Base-by-base conservation (phyloP, 2,329 filamentous ascomycete species). In the Pezicula neosporulosa region DNA sequence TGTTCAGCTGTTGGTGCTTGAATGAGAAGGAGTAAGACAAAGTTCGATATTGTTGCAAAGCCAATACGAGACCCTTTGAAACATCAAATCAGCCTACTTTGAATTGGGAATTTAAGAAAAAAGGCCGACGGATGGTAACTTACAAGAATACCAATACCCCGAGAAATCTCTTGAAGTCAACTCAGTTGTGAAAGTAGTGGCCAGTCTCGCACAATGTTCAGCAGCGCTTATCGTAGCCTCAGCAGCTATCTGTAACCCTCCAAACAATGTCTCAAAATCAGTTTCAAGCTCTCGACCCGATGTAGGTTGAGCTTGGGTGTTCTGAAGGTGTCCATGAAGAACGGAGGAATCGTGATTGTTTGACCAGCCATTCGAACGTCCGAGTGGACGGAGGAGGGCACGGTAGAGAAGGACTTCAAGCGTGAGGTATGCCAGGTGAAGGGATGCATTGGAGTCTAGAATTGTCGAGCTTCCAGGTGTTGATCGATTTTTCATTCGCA, bases 381-480 rank as follows among this genome's bases (percentile, higher is more conserved):
- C 64, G 57, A 66, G 60, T 1, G 63, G 63, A 13, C 63, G 64
- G 15, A 70, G 56, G 43, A 70, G 60, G 0, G 67, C 67, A 24
- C 67, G 67, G 50, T 68, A 69, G 2, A 68, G 59, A 36, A 63
- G 67, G 4, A 70, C 53, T n/a, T 66, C 66, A 2, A 68, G 59
- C n/a, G 65, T 58, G n/a, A 69, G 53, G 44, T 68, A 70, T 36
- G 65, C 63, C 41, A 70, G 66, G 35, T 68, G 67, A 6, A 69
- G 61, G 4, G 60, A 63, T 27, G 1, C 59, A 59, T 7, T 56
- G 56, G 9, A 59, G 56, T 3, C 63, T 57, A 39, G 57, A 55
- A 28, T 60, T 13, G 38, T 42, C 4, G 38, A 42, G 18, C 10
- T 24, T 10, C 42, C n/a, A 24, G 42, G n/a, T 24, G 18, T 15